Evolutionary conservation across 768 basidiomycete species (phyloP), one percentile per base, ranked within the genome.

Genomic region (Austroboletus festivus): DNA sequence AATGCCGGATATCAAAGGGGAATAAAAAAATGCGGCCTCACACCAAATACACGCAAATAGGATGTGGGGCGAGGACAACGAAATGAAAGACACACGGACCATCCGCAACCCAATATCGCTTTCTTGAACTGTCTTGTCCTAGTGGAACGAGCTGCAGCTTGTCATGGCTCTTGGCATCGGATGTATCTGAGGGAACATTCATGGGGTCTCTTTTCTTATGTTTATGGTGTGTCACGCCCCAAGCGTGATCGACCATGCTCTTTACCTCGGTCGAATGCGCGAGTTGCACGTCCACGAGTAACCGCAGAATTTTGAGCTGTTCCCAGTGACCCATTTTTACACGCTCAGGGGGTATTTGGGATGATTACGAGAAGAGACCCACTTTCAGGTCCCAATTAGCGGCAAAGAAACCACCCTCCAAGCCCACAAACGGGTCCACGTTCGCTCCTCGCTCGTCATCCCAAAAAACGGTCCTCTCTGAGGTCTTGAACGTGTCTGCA

Each of bases 381-480:
- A 89, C 90, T 72, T 91, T 93, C 65, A 86, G 74, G 65, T 81
- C 79, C 90, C 90, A 93, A 57, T 78, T 73, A n/a, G 86, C 80
- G 42, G 80, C 73, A 67, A 88, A 92, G 71, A 92, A 86, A 26
- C 85, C 86, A n/a, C 78, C 79, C 47, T 82, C 76, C 48, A 83
- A 65, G 44, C 69, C 71, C 46, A 74, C 72, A 60, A 92, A 85
- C 13, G 90, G 90, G 68, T 91, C 84, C 60, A 85, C 71, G 59
- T 93, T 91, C 55, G 60, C 73, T 51, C 74, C 75, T 31, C 75
- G 60, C 40, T 81, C 76, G 31, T 90, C 86, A 58, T 88, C 75
- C 90, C 90, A 93, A 61, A 86, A 92, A 30, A 86, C 70, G 28
- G 85, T 86, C 55, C 87, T 76, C 72, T 87, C 86, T 21, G 82